A percentile compares a stretch with the other conserved stretches of the same genome.
These are phyloP conservation scores for Annona squamosa DNA, from an alignment of 164 flowering plant genomes.

Conservation along the genomic window DNA sequence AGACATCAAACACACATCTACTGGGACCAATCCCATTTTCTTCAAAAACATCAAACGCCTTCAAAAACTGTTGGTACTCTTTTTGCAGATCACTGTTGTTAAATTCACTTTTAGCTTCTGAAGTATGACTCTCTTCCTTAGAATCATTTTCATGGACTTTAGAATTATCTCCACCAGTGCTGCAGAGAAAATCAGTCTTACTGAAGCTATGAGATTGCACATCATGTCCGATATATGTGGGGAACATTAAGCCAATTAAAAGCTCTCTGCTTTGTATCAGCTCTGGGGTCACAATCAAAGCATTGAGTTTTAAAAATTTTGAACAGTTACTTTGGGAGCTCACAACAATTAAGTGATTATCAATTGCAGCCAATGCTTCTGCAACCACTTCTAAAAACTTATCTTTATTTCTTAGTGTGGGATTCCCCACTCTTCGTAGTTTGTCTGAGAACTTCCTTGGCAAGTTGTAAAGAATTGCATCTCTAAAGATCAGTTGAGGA, in stretches of 20 bases:
- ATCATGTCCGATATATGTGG: conserved; percentile 5
- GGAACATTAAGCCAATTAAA: conserved; percentile 33
- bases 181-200: not conserved
- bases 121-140: not conserved
- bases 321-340: conserved; percentile 7
- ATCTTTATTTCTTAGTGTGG: not conserved
- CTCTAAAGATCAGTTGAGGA: conserved; percentile 11
- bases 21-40: not conserved
- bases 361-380: conserved; percentile 37
- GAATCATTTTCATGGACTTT: not conserved
- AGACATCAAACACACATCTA: not conserved
- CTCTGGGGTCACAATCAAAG: conserved; percentile 26
- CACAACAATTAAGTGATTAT: conserved; percentile 53
- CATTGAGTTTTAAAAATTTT: conserved; percentile 16
- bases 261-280: conserved; percentile 28
- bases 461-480: conserved; percentile 20
- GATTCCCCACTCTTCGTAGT: conserved; percentile 8
- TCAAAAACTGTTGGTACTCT: conserved; percentile 13
- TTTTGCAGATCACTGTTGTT: conserved; percentile 2
- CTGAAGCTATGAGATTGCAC: not conserved
- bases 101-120: conserved; percentile 5
- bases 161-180: not conserved
- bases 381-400: conserved; percentile 22
- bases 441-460: conserved; percentile 31
- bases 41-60: conserved; percentile 10